A percentile compares a stretch with the other conserved stretches of the same genome.
phyloP scores from a whole-genome alignment of 2,329 filamentous ascomycete genomes.

The Aulographum hederae region DNA sequence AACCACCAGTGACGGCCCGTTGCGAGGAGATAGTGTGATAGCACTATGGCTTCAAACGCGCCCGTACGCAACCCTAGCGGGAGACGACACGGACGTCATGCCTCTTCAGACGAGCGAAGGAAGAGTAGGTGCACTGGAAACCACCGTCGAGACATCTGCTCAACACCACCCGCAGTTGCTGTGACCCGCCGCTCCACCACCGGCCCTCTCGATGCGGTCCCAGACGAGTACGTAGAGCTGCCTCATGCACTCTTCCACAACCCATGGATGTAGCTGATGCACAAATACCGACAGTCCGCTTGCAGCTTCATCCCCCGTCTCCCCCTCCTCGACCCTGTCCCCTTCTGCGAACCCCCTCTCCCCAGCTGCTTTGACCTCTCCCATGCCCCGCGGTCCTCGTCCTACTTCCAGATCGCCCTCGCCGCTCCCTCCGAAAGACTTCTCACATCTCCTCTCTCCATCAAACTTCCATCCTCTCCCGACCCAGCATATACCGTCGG shows the following conservation, averaged over 20 bases:
- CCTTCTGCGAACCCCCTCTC: slow-evolving; percentile 5
- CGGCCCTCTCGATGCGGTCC: slow-evolving; percentile 49
- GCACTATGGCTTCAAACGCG: too few relatives aligned
- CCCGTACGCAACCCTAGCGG: background rate
- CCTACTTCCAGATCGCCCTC: slow-evolving; percentile 10
- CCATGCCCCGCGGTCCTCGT: slow-evolving; percentile 1
- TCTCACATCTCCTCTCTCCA: slow-evolving; percentile 61
- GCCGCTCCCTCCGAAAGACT: slow-evolving; percentile 47
- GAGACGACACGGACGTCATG: background rate
- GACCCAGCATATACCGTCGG: slow-evolving; percentile 38
- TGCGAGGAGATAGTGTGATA: too few relatives aligned
- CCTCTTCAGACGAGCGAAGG: background rate
- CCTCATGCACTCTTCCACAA: slow-evolving; percentile 9
- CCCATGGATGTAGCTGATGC: slow-evolving; percentile 7
- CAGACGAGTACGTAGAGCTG: slow-evolving; percentile 52
- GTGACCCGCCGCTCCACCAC: slow-evolving; percentile 53
- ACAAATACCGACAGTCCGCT: slow-evolving; percentile 7
- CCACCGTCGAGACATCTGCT: background rate
- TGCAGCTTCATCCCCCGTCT: background rate
- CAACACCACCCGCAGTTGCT: slow-evolving; percentile 22
- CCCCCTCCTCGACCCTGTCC: slow-evolving; percentile 5
- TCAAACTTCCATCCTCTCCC: slow-evolving; percentile 72
- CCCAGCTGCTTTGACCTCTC: slow-evolving; percentile 1
- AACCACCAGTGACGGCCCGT: too few relatives aligned
- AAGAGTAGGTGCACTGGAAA: background rate